Base-by-base conservation (phyloP, 805 yeast genomes). In the Candida montana region DNA sequence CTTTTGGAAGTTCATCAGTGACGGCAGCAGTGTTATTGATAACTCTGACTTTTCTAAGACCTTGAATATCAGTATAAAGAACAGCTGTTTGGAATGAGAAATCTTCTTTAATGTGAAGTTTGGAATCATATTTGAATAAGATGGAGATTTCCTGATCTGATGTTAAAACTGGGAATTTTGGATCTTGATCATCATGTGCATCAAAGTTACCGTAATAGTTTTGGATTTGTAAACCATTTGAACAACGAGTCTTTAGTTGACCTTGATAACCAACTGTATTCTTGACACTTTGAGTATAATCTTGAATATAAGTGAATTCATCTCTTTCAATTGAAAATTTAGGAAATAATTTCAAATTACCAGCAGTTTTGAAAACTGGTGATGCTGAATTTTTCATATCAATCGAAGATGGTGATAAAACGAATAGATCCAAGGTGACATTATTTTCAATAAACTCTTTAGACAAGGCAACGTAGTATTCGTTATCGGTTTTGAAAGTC, bases 31-130 rank as follows among this genome's bases (percentile, higher is more conserved):
- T 82, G 42, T 79, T 67, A 56, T 93, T 93, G 37, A 85, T 74
- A n/a, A 89, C 89, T 47, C 99, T 74, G 13, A 93, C 91, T 52
- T 86, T 82, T 50, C 97, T 69, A 8, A 71, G 63, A 18, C 99
- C 99, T 36, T 71, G 71, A 2, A 71, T 56, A 35, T 88, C 84
- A 0, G 97, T 90, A 59, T 89, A 91, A 41, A 93, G 66, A 21
- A 93, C 51, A 0, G 98, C 97, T 2, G 86, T 83, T 63, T 93
- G 99, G 68, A 91, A 87, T 59, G 88, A 93, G 18, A 87, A 84
- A 59, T 89, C 96, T 30, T 74, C 70, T 46, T 77, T 77, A 2
- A 83, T 69, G 44, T 80, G 76, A 27, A 88, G 67, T 46, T 77
- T 78, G 3, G 88, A 88, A 55, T 89, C 96, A 55, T 86, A 83